Conservation (phyloP, 1,284 basidiomycete genomes). For the Cryptococcus wingfieldii region DNA sequence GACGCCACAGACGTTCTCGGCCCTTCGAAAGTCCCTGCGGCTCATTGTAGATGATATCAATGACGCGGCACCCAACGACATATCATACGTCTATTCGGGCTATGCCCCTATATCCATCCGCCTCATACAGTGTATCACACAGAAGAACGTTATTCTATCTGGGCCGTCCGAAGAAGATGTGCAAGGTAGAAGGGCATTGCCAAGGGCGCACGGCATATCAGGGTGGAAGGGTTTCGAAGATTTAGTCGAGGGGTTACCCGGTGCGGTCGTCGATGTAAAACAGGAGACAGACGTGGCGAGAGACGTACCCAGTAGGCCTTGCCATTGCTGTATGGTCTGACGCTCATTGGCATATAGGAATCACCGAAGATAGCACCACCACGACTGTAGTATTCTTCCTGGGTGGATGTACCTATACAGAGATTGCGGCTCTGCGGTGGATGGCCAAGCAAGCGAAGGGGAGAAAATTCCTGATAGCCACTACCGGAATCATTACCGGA, state of each 20-base stretch:
- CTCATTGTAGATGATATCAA: constrained; percentile 86
- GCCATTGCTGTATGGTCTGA: background rate
- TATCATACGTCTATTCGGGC: constrained; percentile 93
- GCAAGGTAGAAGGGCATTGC: constrained; percentile 26
- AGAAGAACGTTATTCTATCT: constrained; percentile 76
- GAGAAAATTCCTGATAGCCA: constrained; percentile 75
- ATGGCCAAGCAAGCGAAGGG: constrained; percentile 77
- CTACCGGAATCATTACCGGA: constrained; percentile 81
- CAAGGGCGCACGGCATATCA: constrained; percentile 76
- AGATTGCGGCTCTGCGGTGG: constrained; percentile 91
- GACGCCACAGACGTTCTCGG: constrained; percentile 57
- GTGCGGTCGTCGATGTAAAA: constrained; percentile 75
- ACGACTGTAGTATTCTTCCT: constrained; percentile 95
- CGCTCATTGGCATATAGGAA: background rate
- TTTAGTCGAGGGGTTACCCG: constrained; percentile 71
- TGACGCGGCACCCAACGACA: constrained; percentile 71
- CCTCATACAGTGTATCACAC: constrained; percentile 84
- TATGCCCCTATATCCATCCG: constrained; percentile 91
- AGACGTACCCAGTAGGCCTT: background rate
- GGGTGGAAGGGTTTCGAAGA: constrained; percentile 99
- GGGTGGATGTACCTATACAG: constrained; percentile 97
- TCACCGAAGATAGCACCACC: constrained; percentile 49
- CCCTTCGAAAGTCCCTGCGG: constrained; percentile 76
- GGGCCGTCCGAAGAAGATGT: constrained; percentile 17
- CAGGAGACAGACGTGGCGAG: constrained; percentile 47